phyloP scores from a whole-genome alignment of 2,329 filamentous ascomycete genomes.

The Sarocladium strictum region DNA sequence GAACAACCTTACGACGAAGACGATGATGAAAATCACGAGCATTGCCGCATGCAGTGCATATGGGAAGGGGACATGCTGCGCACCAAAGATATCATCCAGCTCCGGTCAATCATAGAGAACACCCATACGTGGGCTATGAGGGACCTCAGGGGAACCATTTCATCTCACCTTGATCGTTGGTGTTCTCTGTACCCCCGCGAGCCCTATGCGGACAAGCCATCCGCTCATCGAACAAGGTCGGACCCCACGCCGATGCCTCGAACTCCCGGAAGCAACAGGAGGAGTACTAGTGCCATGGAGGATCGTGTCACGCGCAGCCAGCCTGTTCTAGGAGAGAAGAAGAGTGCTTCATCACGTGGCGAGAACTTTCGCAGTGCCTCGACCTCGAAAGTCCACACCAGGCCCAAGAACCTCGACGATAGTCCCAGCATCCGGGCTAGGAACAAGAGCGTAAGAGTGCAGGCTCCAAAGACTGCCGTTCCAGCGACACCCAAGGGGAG shows the following conservation, averaged over 20 bases:
- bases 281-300: not conserved
- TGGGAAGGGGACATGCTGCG: conserved; percentile 3
- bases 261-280: not conserved
- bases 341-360: not conserved
- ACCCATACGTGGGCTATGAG: not conserved
- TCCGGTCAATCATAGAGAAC: not conserved
- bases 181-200: not conserved
- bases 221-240: not conserved
- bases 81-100: not conserved
- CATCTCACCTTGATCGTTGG: not conserved
- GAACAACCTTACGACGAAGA: not conserved
- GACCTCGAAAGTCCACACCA: not conserved
- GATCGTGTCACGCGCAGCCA: not conserved
- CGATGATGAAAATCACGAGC: not conserved
- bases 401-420: not conserved
- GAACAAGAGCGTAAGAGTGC: not conserved
- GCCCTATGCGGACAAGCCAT: not conserved
- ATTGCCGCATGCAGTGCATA: not conserved
- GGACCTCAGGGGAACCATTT: not conserved
- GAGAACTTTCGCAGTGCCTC: not conserved
- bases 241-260: conserved; percentile 1
- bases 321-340: not conserved
- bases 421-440: not conserved
- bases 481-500: not conserved
- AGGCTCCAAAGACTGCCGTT: not conserved